Base-by-base conservation (phyloP, 306 rosid species). In the Hylodesmum podocarpum region DNA sequence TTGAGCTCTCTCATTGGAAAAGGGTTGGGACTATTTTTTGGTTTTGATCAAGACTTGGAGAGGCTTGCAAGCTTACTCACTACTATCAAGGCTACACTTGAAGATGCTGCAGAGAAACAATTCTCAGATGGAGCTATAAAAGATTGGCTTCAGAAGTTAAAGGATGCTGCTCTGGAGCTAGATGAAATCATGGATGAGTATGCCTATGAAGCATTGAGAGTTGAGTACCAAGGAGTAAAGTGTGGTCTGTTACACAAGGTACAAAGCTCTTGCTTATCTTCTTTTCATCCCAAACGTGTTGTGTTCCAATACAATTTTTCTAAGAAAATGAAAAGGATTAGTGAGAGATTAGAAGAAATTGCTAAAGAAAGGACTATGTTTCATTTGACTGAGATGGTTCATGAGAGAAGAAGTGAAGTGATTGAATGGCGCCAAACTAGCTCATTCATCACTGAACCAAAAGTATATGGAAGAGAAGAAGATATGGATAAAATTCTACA, bases 71-170 rank as follows among this genome's bases (percentile, higher is more conserved):
- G 59, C 46, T 28, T 2, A 1, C 40, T 73, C 12, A 11, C 65
- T 14, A 10, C 55, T 36, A 75, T 67, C 75, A 25, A 47, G 59
- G 71, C 72, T 1, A 46, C 67, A 2, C 84, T 81, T 13, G 84
- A 81, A 55, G 80, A 81, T 44, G 84, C 66, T 2, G 84, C 74
- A 66, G 72, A 57, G 46, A 58, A 59, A 65, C 84, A 81, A 10
- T 9, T 57, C 37, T 37, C 73, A 0, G 2, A 81, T 14, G 25
- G 8, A 1, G 73, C 41, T 4, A 11, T 75, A 0, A 47, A 47
- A 19, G 27, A 51, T 65, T 80, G 84, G 79, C 62, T 73, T 3
- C 63, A 33, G 0, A 66, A 73, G 50, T 44, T 80, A 0, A 22
- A 19, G 43, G 55, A 80, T 55, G 62, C 51, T n/a, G 64, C 75